Percentiles rank a stretch among this genome's conserved stretches.
These are phyloP conservation scores for Penicillium sp. DNA, from an alignment of 2,329 filamentous ascomycete genomes.

Conservation along the genomic window DNA sequence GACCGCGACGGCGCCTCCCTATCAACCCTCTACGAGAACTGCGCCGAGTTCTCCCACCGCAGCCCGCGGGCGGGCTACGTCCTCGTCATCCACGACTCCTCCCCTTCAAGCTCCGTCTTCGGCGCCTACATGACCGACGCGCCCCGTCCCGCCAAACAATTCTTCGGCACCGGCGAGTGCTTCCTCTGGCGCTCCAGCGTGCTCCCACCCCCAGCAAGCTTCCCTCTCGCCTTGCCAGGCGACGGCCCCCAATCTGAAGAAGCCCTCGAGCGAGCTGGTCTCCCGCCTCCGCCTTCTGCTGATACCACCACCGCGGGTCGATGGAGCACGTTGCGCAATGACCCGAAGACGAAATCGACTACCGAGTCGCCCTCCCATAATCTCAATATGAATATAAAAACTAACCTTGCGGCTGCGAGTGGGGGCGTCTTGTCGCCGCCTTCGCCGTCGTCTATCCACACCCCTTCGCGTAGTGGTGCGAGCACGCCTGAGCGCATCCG, in stretches of 20 bases:
- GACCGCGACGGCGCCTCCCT: slow-evolving; percentile 90
- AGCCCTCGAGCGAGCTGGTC: slow-evolving; percentile 53
- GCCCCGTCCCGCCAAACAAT: slow-evolving; percentile 77
- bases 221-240: slow-evolving; percentile 12
- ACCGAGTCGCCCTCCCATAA: slow-evolving; percentile 21
- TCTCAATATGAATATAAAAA: slow-evolving; percentile 27
- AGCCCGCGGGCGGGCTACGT: slow-evolving; percentile 81
- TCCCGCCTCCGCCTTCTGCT: slow-evolving; percentile 70
- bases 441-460: slow-evolving; percentile 24
- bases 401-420: slow-evolving; percentile 26
- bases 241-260: slow-evolving; percentile 33
- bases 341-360: slow-evolving; percentile 26
- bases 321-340: slow-evolving; percentile 59
- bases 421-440: slow-evolving; percentile 27
- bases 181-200: slow-evolving; percentile 82
- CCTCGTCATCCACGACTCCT: slow-evolving; percentile 77
- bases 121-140: slow-evolving; percentile 92
- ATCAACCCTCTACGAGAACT: slow-evolving; percentile 80
- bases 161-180: slow-evolving; percentile 95
- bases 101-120: slow-evolving; percentile 60
- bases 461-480: slow-evolving; percentile 45
- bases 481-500: slow-evolving; percentile 74
- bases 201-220: slow-evolving; percentile 48
- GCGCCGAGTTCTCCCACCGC: slow-evolving; percentile 64
- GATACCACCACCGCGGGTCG: slow-evolving; percentile 64